Conservation (phyloP, 2,329 filamentous ascomycete genomes). For the Mollisia scopiformis region DNA sequence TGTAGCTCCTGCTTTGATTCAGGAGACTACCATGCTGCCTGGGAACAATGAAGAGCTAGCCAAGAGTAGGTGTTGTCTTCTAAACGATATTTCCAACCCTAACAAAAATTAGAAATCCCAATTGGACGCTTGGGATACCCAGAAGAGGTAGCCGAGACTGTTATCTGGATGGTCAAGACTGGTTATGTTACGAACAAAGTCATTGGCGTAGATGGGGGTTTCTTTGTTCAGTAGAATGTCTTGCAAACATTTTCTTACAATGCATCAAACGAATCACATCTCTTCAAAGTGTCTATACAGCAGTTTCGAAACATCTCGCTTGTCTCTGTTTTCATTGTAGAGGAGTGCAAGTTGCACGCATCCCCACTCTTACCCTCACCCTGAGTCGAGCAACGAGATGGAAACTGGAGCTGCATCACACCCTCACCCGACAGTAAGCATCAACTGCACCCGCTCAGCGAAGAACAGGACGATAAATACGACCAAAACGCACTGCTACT, state of each 20-base stretch:
- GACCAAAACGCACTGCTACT: neutral
- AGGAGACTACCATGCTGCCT: slow-evolving; percentile 48
- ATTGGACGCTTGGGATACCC: slow-evolving; percentile 48
- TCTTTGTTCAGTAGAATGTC: slow-evolving; percentile 34
- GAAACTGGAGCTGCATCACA: too few relatives aligned
- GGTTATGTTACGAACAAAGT: slow-evolving; percentile 50
- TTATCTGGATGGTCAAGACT: slow-evolving; percentile 49
- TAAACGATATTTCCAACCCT: slow-evolving; percentile 17
- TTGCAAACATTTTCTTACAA: neutral
- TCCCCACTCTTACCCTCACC: too few relatives aligned
- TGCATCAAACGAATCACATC: neutral
- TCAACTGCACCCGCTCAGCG: neutral
- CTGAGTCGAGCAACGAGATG: too few relatives aligned
- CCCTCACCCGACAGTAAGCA: neutral
- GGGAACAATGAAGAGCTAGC: slow-evolving; percentile 33
- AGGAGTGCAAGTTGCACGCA: too few relatives aligned
- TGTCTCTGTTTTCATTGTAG: neutral
- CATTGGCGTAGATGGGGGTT: slow-evolving; percentile 44
- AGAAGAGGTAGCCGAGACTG: slow-evolving; percentile 50
- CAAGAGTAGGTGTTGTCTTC: slow-evolving; percentile 33
- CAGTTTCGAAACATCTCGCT: neutral
- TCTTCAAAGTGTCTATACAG: neutral
- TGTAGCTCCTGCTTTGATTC: slow-evolving; percentile 50
- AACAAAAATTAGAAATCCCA: slow-evolving; percentile 40
- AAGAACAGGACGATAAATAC: neutral